Conservation (phyloP, 768 basidiomycete species). For the Suillus occidentalis region DNA sequence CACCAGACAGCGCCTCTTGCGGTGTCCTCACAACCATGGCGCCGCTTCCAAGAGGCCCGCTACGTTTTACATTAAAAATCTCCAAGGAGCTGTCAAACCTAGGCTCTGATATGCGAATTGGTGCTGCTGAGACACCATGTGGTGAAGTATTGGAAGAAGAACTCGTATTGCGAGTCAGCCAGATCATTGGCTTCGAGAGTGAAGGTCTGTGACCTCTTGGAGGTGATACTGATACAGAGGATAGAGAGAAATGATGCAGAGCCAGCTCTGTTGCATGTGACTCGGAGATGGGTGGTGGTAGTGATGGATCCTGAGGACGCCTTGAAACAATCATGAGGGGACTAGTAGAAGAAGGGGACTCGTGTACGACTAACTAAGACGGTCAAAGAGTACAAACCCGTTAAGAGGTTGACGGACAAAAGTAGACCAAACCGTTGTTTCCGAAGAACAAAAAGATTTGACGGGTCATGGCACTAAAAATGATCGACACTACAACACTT, state of each 20-base stretch:
- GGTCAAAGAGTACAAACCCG: conserved; percentile 12
- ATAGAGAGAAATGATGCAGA: conserved; percentile 16
- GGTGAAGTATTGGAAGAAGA: conserved; percentile 28
- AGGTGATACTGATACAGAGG: conserved; percentile 27
- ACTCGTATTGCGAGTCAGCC: conserved; percentile 41
- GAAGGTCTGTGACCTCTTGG: conserved; percentile 36
- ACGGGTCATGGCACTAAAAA: conserved; percentile 10
- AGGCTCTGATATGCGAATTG: conserved; percentile 46
- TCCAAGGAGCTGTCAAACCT: conserved; percentile 36
- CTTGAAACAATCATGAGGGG: conserved; percentile 26
- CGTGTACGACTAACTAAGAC: conserved; percentile 3
- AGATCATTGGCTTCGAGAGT: conserved; percentile 41
- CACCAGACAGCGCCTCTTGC: conserved; percentile 63
- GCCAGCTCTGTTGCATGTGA: conserved; percentile 28
- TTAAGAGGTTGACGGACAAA: conserved; percentile 24
- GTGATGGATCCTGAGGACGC: conserved; percentile 19
- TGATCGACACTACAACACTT: conserved; percentile 22
- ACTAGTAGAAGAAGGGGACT: neutral
- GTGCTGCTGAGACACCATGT: conserved; percentile 24
- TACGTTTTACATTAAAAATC: conserved; percentile 33
- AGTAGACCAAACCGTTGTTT: neutral
- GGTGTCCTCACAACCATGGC: conserved; percentile 79
- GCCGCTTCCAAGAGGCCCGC: conserved; percentile 62
- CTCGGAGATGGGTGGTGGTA: conserved; percentile 8
- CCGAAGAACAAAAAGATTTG: conserved; percentile 9